Evolutionary conservation across 1,139 yeast species (phyloP).

Genomic region (Suhomyces yuchorum): DNA sequence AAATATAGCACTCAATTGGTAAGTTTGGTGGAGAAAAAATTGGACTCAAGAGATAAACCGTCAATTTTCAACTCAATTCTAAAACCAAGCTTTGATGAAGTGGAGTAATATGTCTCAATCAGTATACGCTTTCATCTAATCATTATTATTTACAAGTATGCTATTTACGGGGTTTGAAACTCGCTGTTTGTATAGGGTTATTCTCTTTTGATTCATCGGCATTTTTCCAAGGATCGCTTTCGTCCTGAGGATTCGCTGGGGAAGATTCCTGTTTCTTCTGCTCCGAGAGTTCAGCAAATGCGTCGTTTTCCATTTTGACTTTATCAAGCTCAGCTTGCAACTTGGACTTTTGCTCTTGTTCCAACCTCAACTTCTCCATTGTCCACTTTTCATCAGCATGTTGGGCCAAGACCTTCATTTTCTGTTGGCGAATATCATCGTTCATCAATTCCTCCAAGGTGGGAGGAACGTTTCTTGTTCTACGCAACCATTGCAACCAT

Average conservation of each 20-base stretch:
- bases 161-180: slow-evolving; percentile 34
- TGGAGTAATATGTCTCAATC: neutral
- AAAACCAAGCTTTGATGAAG: neutral
- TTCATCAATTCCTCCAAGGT: slow-evolving; percentile 58
- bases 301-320: slow-evolving; percentile 26
- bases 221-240: slow-evolving; percentile 39
- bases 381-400: slow-evolving; percentile 66
- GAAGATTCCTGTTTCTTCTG: neutral
- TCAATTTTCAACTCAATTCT: slow-evolving; percentile 4
- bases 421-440: slow-evolving; percentile 59
- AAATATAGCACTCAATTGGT: slow-evolving; percentile 37
- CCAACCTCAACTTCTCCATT: slow-evolving; percentile 38
- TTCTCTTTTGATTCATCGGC: slow-evolving; percentile 34
- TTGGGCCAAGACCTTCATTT: slow-evolving; percentile 56
- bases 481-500: slow-evolving; percentile 81
- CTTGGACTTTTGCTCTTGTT: slow-evolving; percentile 34
- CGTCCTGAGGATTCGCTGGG: slow-evolving; percentile 1
- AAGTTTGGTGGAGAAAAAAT: slow-evolving; percentile 26
- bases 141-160: slow-evolving; percentile 7
- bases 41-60: slow-evolving; percentile 7
- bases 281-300: slow-evolving; percentile 14
- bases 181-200: slow-evolving; percentile 41
- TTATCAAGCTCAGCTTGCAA: slow-evolving; percentile 39
- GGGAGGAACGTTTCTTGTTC: slow-evolving; percentile 63
- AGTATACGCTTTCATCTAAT: neutral